These are phyloP conservation scores for Fomes fomentarius DNA, from an alignment of 1,284 basidiomycete genomes.

Conservation along the genomic window DNA sequence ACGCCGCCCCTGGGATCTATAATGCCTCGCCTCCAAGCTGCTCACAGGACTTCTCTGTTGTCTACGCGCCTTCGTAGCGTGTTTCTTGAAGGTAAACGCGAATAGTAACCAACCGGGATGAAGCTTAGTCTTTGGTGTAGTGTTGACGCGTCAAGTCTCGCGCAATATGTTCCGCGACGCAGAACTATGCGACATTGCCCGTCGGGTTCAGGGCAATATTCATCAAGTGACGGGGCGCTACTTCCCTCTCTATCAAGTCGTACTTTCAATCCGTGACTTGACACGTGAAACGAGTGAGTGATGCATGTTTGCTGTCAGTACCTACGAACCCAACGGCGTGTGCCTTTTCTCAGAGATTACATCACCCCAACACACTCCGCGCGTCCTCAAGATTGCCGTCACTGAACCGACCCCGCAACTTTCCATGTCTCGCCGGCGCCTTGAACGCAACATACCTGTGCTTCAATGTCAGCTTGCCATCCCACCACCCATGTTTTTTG, in stretches of 20 bases:
- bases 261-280: conserved; percentile 14
- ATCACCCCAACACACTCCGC: conserved; percentile 1
- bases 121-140: neutral
- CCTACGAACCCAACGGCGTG: neutral
- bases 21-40: conserved; percentile 22
- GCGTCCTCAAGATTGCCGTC: neutral
- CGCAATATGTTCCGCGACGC: neutral
- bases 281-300: neutral
- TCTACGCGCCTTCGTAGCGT: conserved; percentile 8
- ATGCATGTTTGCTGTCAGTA: no score
- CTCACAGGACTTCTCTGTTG: conserved; percentile 13
- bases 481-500: conserved; percentile 22
- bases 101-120: neutral
- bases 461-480: conserved; percentile 30
- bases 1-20: neutral
- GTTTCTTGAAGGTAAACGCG: conserved; percentile 14
- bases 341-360: neutral
- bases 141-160: conserved; percentile 3
- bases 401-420: neutral
- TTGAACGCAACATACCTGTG: conserved; percentile 30
- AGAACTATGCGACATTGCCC: conserved; percentile 9
- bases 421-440: conserved; percentile 33
- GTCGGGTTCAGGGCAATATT: conserved; percentile 20
- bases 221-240: conserved; percentile 15
- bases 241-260: conserved; percentile 16